Evolutionary conservation across 169 alveolate species (phyloP).

Genomic region (Plasmodium malariae): DNA sequence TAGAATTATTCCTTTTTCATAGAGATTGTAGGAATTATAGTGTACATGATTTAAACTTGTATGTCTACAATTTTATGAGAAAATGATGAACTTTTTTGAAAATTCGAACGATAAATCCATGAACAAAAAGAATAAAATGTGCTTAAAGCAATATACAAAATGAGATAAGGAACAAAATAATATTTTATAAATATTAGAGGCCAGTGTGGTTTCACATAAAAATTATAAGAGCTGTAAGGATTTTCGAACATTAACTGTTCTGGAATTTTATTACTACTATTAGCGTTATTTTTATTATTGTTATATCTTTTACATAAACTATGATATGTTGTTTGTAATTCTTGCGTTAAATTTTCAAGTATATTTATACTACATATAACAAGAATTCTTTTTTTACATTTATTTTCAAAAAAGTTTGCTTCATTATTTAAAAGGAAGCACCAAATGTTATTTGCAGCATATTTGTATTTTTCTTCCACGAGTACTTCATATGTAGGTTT

Average conservation of each 20-base stretch:
- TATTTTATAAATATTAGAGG: slow-evolving; percentile 63
- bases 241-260: slow-evolving; percentile 27
- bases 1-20: not conserved
- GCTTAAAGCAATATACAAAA: slow-evolving; percentile 34
- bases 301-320: slow-evolving; percentile 29
- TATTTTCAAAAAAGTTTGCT: slow-evolving; percentile 22
- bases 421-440: slow-evolving; percentile 64
- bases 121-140: slow-evolving; percentile 20
- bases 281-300: not conserved
- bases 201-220: slow-evolving; percentile 68
- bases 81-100: not conserved
- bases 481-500: slow-evolving; percentile 58
- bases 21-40: not conserved
- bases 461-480: slow-evolving; percentile 62
- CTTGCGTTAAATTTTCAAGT: slow-evolving; percentile 7
- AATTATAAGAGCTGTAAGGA: slow-evolving; percentile 56
- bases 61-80: slow-evolving; percentile 40
- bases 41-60: slow-evolving; percentile 10
- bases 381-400: slow-evolving; percentile 15
- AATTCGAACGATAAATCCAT: slow-evolving; percentile 55
- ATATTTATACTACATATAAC: slow-evolving; percentile 49
- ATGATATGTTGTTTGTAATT: slow-evolving; percentile 14
- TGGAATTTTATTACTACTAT: not conserved
- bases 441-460: slow-evolving; percentile 54
- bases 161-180: slow-evolving; percentile 52